Conservation (phyloP, 306 rosid species). For the Cucumis hystrix region DNA sequence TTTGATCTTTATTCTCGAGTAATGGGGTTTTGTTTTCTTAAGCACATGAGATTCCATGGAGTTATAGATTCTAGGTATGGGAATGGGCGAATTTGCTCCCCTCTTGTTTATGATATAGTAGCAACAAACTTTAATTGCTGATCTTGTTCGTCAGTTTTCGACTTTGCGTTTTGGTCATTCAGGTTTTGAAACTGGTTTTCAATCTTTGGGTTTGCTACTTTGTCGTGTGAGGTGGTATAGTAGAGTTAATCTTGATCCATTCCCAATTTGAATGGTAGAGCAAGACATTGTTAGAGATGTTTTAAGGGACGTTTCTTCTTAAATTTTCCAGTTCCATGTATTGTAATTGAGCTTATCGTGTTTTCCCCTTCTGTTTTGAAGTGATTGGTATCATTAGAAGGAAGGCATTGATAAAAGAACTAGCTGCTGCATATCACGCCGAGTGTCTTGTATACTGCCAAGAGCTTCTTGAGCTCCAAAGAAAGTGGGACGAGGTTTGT, state of each 20-base stretch:
- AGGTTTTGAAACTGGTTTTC: not conserved
- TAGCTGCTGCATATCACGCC: conserved; percentile 70
- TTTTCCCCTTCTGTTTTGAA: conserved; percentile 9
- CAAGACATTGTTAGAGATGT: not conserved
- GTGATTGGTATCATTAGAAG: conserved; percentile 93
- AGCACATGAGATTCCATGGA: not conserved
- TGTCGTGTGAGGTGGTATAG: not conserved
- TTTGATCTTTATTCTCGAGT: not conserved
- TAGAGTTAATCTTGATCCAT: not conserved
- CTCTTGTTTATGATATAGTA: not conserved
- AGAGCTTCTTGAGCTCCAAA: conserved; percentile 83
- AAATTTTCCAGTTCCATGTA: not conserved
- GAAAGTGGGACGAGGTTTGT: conserved; percentile 76
- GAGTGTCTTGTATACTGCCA: conserved; percentile 87
- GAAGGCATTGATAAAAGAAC: conserved; percentile 74
- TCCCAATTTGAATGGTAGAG: not conserved
- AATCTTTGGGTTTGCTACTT: not conserved
- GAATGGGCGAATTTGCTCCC: not conserved
- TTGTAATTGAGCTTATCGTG: not conserved
- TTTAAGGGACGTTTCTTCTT: not conserved
- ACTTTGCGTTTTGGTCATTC: not conserved
- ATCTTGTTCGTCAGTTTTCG: not conserved
- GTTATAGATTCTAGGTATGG: not conserved
- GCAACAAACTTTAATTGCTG: not conserved
- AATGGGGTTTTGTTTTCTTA: not conserved